Percentiles rank a stretch among this genome's conserved stretches.
phyloP scores from a whole-genome alignment of 495 filamentous ascomycete genomes.

The Elaphomyces granulatus region DNA sequence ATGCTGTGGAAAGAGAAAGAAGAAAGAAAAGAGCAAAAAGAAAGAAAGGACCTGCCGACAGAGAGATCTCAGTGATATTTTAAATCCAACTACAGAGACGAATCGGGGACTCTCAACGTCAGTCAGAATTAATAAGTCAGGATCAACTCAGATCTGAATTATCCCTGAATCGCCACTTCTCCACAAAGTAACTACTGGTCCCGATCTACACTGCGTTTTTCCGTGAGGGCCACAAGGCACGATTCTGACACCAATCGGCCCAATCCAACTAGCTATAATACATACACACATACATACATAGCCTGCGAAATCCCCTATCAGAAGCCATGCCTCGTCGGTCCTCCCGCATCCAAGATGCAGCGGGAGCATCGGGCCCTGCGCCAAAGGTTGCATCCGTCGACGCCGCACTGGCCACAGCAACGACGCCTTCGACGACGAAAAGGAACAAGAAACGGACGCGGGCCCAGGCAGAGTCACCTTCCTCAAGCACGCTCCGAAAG shows the following conservation, averaged over 20 bases:
- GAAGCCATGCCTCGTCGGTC: constrained; percentile 28
- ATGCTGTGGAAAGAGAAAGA: too few relatives aligned
- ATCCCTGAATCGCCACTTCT: neutral
- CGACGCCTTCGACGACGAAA: too few relatives aligned
- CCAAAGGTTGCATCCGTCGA: too few relatives aligned
- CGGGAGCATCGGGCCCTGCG: constrained; percentile 22
- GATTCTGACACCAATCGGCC: neutral
- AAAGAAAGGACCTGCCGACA: too few relatives aligned
- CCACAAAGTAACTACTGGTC: neutral
- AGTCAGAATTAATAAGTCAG: too few relatives aligned
- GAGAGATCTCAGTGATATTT: too few relatives aligned
- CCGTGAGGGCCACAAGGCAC: neutral
- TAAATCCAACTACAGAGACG: too few relatives aligned
- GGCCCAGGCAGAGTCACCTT: constrained; percentile 20
- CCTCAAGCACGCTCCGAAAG: constrained; percentile 9
- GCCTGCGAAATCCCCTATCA: neutral
- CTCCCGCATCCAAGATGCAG: constrained; percentile 24
- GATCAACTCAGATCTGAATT: neutral
- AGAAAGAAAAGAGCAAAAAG: too few relatives aligned
- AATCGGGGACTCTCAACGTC: too few relatives aligned
- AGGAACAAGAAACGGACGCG: too few relatives aligned
- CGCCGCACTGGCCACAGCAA: too few relatives aligned
- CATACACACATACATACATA: neutral
- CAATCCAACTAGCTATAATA: neutral
- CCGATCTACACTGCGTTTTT: neutral